Evolutionary conservation across 2,329 filamentous ascomycete species (phyloP).

Genomic region (Raffaelea arxii): DNA sequence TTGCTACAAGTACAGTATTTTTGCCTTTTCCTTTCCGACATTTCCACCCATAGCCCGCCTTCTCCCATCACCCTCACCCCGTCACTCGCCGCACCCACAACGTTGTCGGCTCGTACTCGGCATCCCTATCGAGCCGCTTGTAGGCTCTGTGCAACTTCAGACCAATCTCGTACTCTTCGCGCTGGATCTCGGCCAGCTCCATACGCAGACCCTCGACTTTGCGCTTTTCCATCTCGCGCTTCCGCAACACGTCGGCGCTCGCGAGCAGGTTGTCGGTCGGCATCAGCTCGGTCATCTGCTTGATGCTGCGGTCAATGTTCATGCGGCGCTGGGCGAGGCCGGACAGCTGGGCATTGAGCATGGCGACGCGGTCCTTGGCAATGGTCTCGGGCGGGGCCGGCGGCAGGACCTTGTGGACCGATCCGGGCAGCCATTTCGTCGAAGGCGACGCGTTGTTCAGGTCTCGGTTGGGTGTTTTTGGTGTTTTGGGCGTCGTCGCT

Average conservation of each 20-base stretch:
- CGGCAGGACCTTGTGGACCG: slow-evolving; percentile 48
- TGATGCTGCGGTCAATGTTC: slow-evolving; percentile 64
- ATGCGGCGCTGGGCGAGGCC: slow-evolving; percentile 56
- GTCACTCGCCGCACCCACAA: slow-evolving; percentile 76
- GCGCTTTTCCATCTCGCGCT: slow-evolving; percentile 46
- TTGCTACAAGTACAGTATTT: too few relatives aligned
- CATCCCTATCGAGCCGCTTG: slow-evolving; percentile 62
- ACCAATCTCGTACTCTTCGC: slow-evolving; percentile 71
- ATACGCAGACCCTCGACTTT: slow-evolving; percentile 57
- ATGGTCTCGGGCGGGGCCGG: slow-evolving; percentile 49
- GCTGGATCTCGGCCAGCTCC: slow-evolving; percentile 63
- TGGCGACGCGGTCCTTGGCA: slow-evolving; percentile 53
- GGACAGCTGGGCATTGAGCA: slow-evolving; percentile 56
- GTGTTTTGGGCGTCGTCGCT: background rate
- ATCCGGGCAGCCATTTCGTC: slow-evolving; percentile 22
- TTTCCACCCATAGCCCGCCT: too few relatives aligned
- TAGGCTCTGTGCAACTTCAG: slow-evolving; percentile 64
- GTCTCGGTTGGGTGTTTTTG: background rate
- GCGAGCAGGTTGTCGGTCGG: slow-evolving; percentile 59
- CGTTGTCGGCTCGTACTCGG: slow-evolving; percentile 53
- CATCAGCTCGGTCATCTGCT: slow-evolving; percentile 70
- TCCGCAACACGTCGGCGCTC: slow-evolving; percentile 50
- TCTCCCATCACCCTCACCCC: slow-evolving; percentile 19
- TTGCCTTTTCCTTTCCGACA: too few relatives aligned
- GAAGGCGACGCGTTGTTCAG: background rate